Percentiles rank a stretch among this genome's conserved stretches.
Conservation (phyloP, 2,329 filamentous ascomycete species). For the Xylariaceae sp. region DNA sequence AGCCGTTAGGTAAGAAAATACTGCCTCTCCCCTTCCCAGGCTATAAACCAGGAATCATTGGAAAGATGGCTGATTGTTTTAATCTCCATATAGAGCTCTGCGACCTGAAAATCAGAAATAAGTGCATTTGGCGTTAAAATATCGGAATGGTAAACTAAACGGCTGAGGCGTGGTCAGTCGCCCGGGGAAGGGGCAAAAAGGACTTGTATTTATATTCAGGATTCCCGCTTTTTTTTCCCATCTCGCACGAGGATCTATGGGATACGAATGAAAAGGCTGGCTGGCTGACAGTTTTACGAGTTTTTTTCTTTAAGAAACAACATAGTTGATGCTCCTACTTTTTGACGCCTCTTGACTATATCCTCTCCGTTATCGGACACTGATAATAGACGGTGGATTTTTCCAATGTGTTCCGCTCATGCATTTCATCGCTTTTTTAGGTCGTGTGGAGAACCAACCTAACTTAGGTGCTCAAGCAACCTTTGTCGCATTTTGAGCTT, state of each 20-base stretch:
- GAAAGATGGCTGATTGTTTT: constrained; percentile 8
- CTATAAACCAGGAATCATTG: not conserved
- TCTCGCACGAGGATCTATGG: constrained; percentile 19
- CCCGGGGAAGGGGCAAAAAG: constrained; percentile 18
- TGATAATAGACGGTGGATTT: constrained; percentile 51
- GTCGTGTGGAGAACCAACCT: too few relatives aligned
- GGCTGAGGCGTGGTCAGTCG: constrained; percentile 28
- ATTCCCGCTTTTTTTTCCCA: constrained; percentile 34
- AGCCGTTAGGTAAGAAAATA: constrained; percentile 74
- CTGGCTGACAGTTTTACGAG: constrained; percentile 24
- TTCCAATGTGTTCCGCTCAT: constrained; percentile 13
- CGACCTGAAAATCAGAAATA: constrained; percentile 87
- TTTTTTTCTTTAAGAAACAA: constrained; percentile 22
- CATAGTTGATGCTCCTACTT: constrained; percentile 7
- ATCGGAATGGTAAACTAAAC: constrained; percentile 30
- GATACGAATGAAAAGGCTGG: constrained; percentile 19
- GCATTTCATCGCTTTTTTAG: not conserved
- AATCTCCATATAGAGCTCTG: constrained; percentile 60
- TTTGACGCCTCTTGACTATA: not conserved
- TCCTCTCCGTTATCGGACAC: constrained; percentile 28
- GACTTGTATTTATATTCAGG: constrained; percentile 43
- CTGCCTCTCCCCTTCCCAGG: too few relatives aligned
- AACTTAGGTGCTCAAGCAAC: too few relatives aligned
- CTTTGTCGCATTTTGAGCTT: too few relatives aligned
- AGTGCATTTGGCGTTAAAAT: constrained; percentile 31